Percentiles rank a stretch among this genome's conserved stretches.
phyloP scores from a whole-genome alignment of 176 grass and related monocot genomes.

The Coix lacrymajobi region DNA sequence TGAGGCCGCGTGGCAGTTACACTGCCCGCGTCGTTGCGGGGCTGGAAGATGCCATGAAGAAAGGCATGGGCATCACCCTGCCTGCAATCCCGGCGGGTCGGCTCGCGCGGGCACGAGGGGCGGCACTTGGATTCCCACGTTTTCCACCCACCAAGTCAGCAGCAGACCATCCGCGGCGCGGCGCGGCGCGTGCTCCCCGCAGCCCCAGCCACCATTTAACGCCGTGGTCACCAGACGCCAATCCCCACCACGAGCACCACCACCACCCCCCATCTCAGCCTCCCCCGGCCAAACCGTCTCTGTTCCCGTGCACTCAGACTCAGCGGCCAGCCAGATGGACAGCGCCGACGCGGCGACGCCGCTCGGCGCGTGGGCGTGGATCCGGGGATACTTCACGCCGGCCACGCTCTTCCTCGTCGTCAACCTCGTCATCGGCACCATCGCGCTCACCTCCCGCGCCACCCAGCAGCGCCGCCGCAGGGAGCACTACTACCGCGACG shows the following conservation, averaged over 20 bases:
- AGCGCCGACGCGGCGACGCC: neutral
- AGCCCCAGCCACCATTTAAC: constrained; percentile 30
- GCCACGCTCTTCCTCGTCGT: constrained; percentile 65
- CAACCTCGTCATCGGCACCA: constrained; percentile 95
- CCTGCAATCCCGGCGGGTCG: constrained; percentile 33
- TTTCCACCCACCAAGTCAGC: constrained; percentile 42
- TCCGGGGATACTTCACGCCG: constrained; percentile 54
- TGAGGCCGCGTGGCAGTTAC: neutral
- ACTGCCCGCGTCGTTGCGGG: neutral
- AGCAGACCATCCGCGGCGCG: neutral
- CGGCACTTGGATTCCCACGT: constrained; percentile 50
- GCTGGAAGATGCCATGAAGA: neutral
- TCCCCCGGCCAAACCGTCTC: neutral
- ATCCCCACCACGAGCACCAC: neutral
- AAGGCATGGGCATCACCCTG: neutral
- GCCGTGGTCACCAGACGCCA: neutral
- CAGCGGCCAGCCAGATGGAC: constrained; percentile 1
- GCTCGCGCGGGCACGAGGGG: constrained; percentile 15
- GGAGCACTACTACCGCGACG: neutral
- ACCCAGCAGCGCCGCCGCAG: constrained; percentile 19
- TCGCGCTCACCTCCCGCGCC: constrained; percentile 59
- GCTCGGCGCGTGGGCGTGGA: constrained; percentile 38
- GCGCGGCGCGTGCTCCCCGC: neutral
- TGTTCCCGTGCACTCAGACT: neutral
- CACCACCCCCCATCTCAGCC: neutral